Conservation (phyloP, 2,329 filamentous ascomycete species). For the Fusarium sp. region DNA sequence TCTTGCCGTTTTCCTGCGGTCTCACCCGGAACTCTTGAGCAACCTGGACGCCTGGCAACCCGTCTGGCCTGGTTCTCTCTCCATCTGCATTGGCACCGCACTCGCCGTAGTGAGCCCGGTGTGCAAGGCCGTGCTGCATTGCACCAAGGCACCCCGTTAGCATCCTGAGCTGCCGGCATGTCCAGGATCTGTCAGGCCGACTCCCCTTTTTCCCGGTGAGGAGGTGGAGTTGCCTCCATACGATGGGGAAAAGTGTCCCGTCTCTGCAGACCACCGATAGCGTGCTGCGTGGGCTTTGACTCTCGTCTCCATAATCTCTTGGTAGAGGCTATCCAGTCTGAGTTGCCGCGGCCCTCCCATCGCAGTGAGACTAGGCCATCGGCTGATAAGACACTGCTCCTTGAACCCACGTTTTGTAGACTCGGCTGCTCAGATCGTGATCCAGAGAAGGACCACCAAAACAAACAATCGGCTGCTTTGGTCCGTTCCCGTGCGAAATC, state of each 20-base stretch:
- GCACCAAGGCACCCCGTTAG: background rate
- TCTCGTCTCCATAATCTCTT: background rate
- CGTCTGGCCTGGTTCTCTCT: background rate
- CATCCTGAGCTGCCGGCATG: background rate
- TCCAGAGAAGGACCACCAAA: constrained; percentile 10
- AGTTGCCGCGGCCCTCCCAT: constrained; percentile 7
- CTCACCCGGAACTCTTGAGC: constrained; percentile 16
- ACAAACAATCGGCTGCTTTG: constrained; percentile 15
- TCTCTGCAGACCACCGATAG: constrained; percentile 27
- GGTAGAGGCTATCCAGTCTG: background rate
- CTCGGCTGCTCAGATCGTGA: constrained; percentile 27
- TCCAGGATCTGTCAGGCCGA: background rate
- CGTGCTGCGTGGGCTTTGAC: constrained; percentile 26
- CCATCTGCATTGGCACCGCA: background rate
- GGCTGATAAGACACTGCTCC: constrained; percentile 26
- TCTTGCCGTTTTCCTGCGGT: constrained; percentile 26
- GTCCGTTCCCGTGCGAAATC: background rate
- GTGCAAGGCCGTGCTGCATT: background rate
- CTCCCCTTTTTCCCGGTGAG: constrained; percentile 15
- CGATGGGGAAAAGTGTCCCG: constrained; percentile 9
- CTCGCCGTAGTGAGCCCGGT: background rate
- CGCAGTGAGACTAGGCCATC: constrained; percentile 30
- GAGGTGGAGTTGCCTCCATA: constrained; percentile 16
- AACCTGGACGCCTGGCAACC: constrained; percentile 4
- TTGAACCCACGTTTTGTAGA: constrained; percentile 24